Evolutionary conservation across 2,329 filamentous ascomycete species (phyloP).

Genomic region (Arthrobotrys sphaeroides): DNA sequence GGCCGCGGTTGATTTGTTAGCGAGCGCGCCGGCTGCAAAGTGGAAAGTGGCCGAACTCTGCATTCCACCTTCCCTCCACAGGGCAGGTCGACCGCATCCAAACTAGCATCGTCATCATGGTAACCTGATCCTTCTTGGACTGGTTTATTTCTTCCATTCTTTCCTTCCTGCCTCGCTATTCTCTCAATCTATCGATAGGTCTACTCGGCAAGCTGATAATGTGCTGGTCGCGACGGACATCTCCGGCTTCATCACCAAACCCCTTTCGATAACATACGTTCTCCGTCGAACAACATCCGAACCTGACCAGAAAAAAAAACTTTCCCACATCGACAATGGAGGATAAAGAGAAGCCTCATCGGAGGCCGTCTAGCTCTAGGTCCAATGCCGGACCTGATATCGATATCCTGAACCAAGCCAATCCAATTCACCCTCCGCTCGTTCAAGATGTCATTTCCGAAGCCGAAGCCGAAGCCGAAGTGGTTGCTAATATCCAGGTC

Average conservation of each 20-base stretch:
- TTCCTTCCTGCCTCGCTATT: neutral
- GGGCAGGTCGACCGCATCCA: conserved; percentile 16
- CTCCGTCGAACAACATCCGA: neutral
- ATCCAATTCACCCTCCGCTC: conserved; percentile 73
- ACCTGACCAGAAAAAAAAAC: neutral
- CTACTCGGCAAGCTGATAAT: conserved; percentile 24
- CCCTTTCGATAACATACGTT: conserved; percentile 19
- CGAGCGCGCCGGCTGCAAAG: conserved; percentile 18
- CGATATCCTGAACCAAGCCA: conserved; percentile 77
- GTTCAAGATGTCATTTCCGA: conserved; percentile 45
- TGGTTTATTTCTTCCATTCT: neutral
- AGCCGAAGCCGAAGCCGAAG: conserved; percentile 61
- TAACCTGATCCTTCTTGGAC: conserved; percentile 5
- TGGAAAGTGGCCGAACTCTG: conserved; percentile 37
- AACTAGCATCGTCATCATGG: conserved; percentile 9
- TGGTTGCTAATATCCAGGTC: conserved; percentile 18
- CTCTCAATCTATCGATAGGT: neutral
- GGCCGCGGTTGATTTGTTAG: conserved; percentile 42
- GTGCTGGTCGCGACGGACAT: conserved; percentile 26
- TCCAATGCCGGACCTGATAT: conserved; percentile 74
- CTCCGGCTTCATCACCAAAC: conserved; percentile 22
- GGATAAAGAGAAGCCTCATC: conserved; percentile 16
- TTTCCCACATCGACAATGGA: neutral
- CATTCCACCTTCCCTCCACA: conserved; percentile 6
- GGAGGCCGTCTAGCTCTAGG: conserved; percentile 58